Percentiles rank a stretch among this genome's conserved stretches.
These are phyloP conservation scores for Termitomyces sp. DNA, from an alignment of 768 basidiomycete species.

Conservation along the genomic window DNA sequence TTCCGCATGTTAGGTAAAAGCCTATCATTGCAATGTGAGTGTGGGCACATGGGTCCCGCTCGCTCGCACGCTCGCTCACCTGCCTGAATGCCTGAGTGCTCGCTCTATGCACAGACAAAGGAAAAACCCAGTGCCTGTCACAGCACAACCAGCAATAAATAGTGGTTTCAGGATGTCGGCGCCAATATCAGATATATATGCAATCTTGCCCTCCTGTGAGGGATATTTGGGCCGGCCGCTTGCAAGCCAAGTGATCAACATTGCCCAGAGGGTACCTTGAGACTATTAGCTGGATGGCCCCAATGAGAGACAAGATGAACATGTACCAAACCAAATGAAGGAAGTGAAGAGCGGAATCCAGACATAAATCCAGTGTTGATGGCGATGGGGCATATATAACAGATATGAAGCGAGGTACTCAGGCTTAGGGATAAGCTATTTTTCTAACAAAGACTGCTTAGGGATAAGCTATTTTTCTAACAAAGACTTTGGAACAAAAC, in stretches of 20 bases:
- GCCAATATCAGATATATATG: slow-evolving; percentile 79
- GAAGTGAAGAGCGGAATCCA: slow-evolving; percentile 58
- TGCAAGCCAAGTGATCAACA: slow-evolving; percentile 69
- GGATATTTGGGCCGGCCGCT: slow-evolving; percentile 56
- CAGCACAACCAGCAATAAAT: slow-evolving; percentile 58
- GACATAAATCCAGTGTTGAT: slow-evolving; percentile 53
- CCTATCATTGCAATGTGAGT: slow-evolving; percentile 23
- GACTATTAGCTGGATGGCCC: background rate
- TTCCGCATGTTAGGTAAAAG: slow-evolving; percentile 54
- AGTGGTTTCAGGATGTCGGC: slow-evolving; percentile 70
- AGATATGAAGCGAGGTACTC: background rate
- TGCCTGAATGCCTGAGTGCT: slow-evolving; percentile 56
- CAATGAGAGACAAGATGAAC: background rate
- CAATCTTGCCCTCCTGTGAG: slow-evolving; percentile 48
- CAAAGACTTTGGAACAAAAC: background rate
- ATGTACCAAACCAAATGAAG: slow-evolving; percentile 58
- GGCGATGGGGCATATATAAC: slow-evolving; percentile 18
- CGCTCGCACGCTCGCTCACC: slow-evolving; percentile 31
- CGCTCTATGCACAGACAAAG: slow-evolving; percentile 56
- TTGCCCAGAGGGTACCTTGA: slow-evolving; percentile 52
- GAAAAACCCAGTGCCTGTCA: slow-evolving; percentile 60
- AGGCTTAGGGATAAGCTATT: background rate
- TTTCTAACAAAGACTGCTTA: background rate
- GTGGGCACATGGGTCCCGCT: background rate
- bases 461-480: background rate